Evolutionary conservation across 768 basidiomycete species (phyloP).

Genomic region (Russula foetens): DNA sequence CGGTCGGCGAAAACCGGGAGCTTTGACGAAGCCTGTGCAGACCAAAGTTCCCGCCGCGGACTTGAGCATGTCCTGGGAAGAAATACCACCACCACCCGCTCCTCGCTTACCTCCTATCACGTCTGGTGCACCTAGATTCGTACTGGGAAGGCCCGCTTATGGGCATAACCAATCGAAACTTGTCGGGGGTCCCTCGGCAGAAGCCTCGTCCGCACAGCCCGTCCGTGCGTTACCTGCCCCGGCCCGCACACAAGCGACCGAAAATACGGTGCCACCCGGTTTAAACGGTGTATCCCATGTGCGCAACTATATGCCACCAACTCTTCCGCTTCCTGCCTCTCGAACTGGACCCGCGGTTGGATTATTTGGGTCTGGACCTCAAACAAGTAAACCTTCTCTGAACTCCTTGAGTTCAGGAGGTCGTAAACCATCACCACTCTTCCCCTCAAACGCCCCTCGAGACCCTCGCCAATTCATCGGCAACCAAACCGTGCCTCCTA

Average conservation of each 20-base stretch:
- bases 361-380: not conserved
- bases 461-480: not conserved
- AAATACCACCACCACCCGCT: slow-evolving; percentile 21
- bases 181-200: not conserved
- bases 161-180: not conserved
- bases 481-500: not conserved
- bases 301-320: not conserved
- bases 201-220: not conserved
- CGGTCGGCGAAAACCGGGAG: not conserved
- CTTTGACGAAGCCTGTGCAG: slow-evolving; percentile 5
- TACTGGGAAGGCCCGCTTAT: slow-evolving; percentile 11
- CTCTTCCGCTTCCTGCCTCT: not conserved
- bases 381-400: not conserved
- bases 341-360: not conserved
- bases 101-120: slow-evolving; percentile 24
- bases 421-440: slow-evolving; percentile 4
- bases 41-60: slow-evolving; percentile 24
- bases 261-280: not conserved
- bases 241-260: not conserved
- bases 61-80: slow-evolving; percentile 61
- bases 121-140: slow-evolving; percentile 5
- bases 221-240: not conserved
- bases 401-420: not conserved
- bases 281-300: slow-evolving; percentile 1
- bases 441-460: not conserved